A percentile compares a stretch with the other conserved stretches of the same genome.
These are phyloP conservation scores for Chlorella sp. DNA, from an alignment of 139 green algal species.

Conservation along the genomic window DNA sequence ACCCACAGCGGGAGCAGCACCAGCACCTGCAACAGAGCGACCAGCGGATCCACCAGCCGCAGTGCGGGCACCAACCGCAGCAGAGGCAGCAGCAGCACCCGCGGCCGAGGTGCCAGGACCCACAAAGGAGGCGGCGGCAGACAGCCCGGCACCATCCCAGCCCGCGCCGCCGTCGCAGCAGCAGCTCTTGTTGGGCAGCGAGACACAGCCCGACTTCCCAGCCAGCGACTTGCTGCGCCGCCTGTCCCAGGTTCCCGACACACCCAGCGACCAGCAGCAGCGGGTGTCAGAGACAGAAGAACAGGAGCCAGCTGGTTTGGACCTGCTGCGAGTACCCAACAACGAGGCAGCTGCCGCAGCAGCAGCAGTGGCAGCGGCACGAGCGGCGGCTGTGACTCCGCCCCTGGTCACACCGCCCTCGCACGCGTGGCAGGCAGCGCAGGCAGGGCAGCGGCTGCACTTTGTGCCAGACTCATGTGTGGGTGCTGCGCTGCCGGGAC, in stretches of 20 bases:
- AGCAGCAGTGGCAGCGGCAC: neutral
- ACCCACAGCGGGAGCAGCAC: neutral
- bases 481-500: too few species aligned
- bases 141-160: neutral
- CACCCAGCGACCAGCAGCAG: conserved; percentile 5
- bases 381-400: conserved; percentile 3
- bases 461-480: neutral
- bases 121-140: neutral
- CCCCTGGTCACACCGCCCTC: neutral
- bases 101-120: neutral
- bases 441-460: neutral
- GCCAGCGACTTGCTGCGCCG: neutral
- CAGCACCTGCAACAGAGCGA: neutral
- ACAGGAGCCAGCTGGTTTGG: neutral
- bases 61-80: neutral
- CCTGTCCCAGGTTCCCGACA: conserved; percentile 12
- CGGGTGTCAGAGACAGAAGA: neutral
- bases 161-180: neutral
- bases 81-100: neutral
- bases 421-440: neutral
- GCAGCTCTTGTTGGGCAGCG: conserved; percentile 2
- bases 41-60: neutral
- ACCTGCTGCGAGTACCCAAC: neutral
- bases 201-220: neutral
- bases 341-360: neutral